Evolutionary conservation across 108 stramenopile genomes (phyloP).

Genomic region (Nannochloropsis granulata): DNA sequence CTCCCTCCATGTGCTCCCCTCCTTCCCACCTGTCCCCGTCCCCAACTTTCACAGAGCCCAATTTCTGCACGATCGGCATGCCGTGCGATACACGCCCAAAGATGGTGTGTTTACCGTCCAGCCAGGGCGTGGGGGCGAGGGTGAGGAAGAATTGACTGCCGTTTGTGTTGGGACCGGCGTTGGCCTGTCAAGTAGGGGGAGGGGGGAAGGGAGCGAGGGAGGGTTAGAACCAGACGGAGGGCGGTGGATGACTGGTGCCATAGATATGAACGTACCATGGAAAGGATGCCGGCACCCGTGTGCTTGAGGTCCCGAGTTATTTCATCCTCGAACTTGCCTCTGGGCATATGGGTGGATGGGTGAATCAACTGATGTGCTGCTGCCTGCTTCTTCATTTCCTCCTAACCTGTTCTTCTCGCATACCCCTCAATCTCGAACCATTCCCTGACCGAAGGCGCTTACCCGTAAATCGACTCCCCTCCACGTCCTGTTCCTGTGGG

Average conservation of each 20-base stretch:
- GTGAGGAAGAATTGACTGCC: slow-evolving; percentile 18
- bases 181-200: slow-evolving; percentile 1
- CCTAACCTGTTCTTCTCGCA: no score
- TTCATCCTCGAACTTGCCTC: slow-evolving; percentile 37
- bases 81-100: slow-evolving; percentile 17
- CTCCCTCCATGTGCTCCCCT: neutral
- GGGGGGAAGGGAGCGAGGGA: neutral
- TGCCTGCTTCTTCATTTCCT: no score
- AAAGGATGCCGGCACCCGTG: slow-evolving; percentile 11
- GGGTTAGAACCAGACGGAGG: neutral
- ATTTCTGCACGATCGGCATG: slow-evolving; percentile 17
- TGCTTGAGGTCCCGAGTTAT: slow-evolving; percentile 23
- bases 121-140: slow-evolving; percentile 32
- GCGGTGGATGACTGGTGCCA: neutral
- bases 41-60: neutral
- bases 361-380: no score
- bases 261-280: neutral
- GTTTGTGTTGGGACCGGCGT: slow-evolving; percentile 15
- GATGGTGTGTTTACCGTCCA: slow-evolving; percentile 35
- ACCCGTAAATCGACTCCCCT: slow-evolving; percentile 27
- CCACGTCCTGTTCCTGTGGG: slow-evolving; percentile 37
- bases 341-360: neutral
- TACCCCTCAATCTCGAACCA: neutral
- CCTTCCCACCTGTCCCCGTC: neutral
- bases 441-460: neutral